Evolutionary conservation across 2,329 filamentous ascomycete species (phyloP), one percentile per base, ranked within the genome.

Genomic region (Emmonsiellopsis sp.): DNA sequence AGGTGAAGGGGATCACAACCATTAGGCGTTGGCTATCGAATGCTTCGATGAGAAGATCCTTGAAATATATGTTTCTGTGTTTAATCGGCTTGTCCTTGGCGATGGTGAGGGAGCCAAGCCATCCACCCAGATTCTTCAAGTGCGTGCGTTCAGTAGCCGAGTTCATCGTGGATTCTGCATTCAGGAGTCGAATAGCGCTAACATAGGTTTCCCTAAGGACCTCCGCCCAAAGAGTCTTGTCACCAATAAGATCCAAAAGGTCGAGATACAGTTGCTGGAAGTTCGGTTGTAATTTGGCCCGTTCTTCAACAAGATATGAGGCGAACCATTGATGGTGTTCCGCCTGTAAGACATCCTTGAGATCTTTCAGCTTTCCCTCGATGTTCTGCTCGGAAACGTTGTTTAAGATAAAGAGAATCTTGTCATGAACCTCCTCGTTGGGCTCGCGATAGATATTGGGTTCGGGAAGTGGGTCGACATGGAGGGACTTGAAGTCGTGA

Each of bases 321-420:
- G 94, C 93, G 65, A 98, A 98, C 93, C 93, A 98, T 65, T 94
- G 89, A 63, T 94, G 87, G 67, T 96, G 86, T 60, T 85, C 84
- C 51, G 86, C 82, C 50, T 89, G 84, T 47, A 98, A 74, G 44
- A 87, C 83, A 40, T 89, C 84, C 49, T 83, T 84, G 38, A 98
- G 80, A 60, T 96, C 90, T 51, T 79, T 79, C 63, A 92, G 85
- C 71, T 96, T 96, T 41, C 85, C 80, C 51, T 88, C 83, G 15
- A 98, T 76, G 44, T 95, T 97, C 42, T 86, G 84, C 61, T 93
- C 86, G 0, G 93, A 97, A 51, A 98, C 85, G 62, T 98, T 98
- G 77, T 98, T 98, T 55, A 98, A 77, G 30, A 94, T 87, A 63
- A 98, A 98, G 61, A 95, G 84, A 40, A 98, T 90, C 68, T 89